These are phyloP conservation scores for Stachybotrys chlorohalonatus DNA, from an alignment of 2,329 filamentous ascomycete species.

Conservation along the genomic window DNA sequence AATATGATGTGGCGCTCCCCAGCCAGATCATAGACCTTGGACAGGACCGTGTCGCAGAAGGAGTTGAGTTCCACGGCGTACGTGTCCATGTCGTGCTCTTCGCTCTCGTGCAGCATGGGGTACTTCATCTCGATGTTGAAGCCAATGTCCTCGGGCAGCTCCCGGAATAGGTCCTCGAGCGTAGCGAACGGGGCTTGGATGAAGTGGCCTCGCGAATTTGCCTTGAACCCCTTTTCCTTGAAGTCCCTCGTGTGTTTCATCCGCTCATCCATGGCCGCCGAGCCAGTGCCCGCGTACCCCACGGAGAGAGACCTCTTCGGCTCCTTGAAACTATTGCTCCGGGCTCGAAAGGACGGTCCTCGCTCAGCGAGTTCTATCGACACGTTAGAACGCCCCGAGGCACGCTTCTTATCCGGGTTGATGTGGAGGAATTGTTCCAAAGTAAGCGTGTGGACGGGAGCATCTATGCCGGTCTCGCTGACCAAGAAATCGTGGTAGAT, in stretches of 20 bases:
- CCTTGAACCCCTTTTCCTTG: conserved; percentile 92
- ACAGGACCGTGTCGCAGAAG: conserved; percentile 88
- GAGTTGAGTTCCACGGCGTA: conserved; percentile 94
- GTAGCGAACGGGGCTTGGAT: conserved; percentile 96
- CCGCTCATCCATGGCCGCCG: conserved; percentile 54
- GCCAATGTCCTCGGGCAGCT: conserved; percentile 71
- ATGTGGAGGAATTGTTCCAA: conserved; percentile 93
- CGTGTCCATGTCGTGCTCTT: conserved; percentile 93
- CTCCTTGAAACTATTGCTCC: conserved; percentile 27
- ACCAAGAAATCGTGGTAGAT: conserved; percentile 99
- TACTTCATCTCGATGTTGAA: conserved; percentile 99
- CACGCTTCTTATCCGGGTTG: conserved; percentile 44
- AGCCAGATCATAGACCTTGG: conserved; percentile 80
- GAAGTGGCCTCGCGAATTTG: conserved; percentile 85
- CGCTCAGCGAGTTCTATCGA: conserved; percentile 25
- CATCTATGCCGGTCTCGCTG: conserved; percentile 94
- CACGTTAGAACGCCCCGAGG: conserved; percentile 5
- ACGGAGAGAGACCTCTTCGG: conserved; percentile 46
- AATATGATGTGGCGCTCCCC: conserved; percentile 88
- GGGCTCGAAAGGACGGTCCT: conserved; percentile 10
- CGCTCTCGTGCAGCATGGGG: conserved; percentile 91
- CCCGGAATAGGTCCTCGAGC: conserved; percentile 82
- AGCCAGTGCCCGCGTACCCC: conserved; percentile 35
- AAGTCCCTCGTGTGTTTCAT: conserved; percentile 98
- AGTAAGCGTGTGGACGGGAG: conserved; percentile 89